phyloP scores from a whole-genome alignment of 129 eudicot genomes.

The Smallanthus sonchifolius region DNA sequence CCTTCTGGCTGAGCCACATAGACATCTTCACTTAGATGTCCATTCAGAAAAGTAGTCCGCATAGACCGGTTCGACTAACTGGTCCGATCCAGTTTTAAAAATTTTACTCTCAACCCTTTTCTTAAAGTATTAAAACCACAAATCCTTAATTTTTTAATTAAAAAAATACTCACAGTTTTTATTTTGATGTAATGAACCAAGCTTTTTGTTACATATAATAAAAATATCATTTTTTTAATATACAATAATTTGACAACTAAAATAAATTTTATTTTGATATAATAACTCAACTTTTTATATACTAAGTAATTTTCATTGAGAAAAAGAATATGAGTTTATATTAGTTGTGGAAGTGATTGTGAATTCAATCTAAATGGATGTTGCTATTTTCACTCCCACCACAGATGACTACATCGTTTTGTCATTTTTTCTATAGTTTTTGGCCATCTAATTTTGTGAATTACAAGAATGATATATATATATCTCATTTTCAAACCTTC shows the following conservation, averaged over 20 bases:
- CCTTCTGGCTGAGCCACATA: no score
- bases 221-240: no score
- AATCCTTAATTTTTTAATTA: no score
- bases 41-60: no score
- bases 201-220: no score
- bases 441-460: slow-evolving; percentile 9
- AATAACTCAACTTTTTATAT: not conserved
- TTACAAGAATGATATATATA: not conserved
- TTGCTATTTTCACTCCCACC: not conserved
- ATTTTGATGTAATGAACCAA: no score
- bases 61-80: no score
- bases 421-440: not conserved
- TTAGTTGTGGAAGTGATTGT: not conserved
- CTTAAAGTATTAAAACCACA: no score
- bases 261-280: not conserved
- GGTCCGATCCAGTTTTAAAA: no score
- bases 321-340: not conserved
- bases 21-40: no score
- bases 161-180: no score
- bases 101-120: no score
- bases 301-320: not conserved
- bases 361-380: not conserved
- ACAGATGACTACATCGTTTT: not conserved
- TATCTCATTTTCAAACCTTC: not conserved
- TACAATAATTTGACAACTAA: not conserved